Base-by-base conservation (phyloP, 257 asterid genomes). In the Handroanthus guayacan region DNA sequence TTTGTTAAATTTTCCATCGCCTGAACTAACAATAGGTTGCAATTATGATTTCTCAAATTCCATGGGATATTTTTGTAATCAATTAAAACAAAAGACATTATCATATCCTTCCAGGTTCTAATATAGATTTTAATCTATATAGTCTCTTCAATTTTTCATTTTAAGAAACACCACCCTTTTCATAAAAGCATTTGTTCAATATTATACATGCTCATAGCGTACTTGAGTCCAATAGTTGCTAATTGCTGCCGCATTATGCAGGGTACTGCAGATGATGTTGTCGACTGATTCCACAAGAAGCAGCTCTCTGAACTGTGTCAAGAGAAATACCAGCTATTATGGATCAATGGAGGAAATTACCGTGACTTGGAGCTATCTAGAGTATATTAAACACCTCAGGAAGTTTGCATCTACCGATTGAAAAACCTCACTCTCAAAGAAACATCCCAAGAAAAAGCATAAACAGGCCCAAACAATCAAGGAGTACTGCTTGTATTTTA, bases 231-330 rank as follows among this genome's bases (percentile, higher is more conserved):
- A 11, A 47, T 47, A 47, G 10, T 47, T 47, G 52, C 52, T 47
- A 47, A 9, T 8, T 47, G 52, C 52, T 3, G 14, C 3, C 13
- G 52, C 10, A 13, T 47, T 47, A 47, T 47, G 12, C 52, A 89
- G 90, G 94, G 91, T 8, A 89, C 94, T 56, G 78, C 85, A 9
- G 94, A 87, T 78, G 94, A 89, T 75, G 94, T 87, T 6, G 94
- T 89, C 63, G 82, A 87, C 80, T 87, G 86, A 67, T 89, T 91
- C 18, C 94, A 89, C 14, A 90, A 91, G n/a, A 87, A 89, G 79
- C 91, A 83, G 72, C 90, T 87, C 25, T 87, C 82, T 77, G 91
- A 87, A 67, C 85, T 85, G 10, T 85, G 91, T 76, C 86, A 79
- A 60, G 89, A 83, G 76, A 87, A 87, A 77, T 89, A 41, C 8